These are phyloP conservation scores for Astathelohania contejeani DNA, from an alignment of 371 early-diverging fungal species.

Conservation along the genomic window DNA sequence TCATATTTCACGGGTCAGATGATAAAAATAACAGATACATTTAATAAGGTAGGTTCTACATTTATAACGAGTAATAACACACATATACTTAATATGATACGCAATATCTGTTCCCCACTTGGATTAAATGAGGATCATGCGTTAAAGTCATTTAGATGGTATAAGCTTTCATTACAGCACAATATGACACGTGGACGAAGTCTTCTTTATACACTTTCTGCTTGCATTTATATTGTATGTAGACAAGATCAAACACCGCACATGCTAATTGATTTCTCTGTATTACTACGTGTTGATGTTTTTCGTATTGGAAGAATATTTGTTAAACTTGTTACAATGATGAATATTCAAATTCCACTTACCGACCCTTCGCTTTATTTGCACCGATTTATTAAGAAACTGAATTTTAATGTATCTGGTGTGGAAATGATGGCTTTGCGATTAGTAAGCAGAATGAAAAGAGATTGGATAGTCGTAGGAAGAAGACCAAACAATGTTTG, in stretches of 20 bases:
- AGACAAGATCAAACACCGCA: constrained; percentile 67
- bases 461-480: constrained; percentile 90
- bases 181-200: constrained; percentile 79
- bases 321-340: constrained; percentile 60
- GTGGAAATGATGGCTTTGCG: constrained; percentile 68
- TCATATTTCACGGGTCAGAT: constrained; percentile 49
- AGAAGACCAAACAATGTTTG: constrained; percentile 93
- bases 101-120: constrained; percentile 31
- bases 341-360: constrained; percentile 64
- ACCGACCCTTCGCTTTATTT: constrained; percentile 90
- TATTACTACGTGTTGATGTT: constrained; percentile 63
- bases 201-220: constrained; percentile 66
- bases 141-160: constrained; percentile 72
- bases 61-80: constrained; percentile 21
- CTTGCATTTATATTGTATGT: constrained; percentile 86
- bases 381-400: constrained; percentile 68
- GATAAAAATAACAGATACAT: constrained; percentile 33
- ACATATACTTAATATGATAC: constrained; percentile 44
- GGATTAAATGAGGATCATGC: constrained; percentile 58
- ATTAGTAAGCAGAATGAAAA: constrained; percentile 77
- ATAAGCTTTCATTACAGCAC: constrained; percentile 69
- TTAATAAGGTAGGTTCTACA: constrained; percentile 33
- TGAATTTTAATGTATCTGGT: constrained; percentile 71
- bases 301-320: constrained; percentile 80
- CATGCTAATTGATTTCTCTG: constrained; percentile 93